These are phyloP conservation scores for Sideroxylon spinosum DNA, from an alignment of 179 eudicot genomes.

Conservation along the genomic window DNA sequence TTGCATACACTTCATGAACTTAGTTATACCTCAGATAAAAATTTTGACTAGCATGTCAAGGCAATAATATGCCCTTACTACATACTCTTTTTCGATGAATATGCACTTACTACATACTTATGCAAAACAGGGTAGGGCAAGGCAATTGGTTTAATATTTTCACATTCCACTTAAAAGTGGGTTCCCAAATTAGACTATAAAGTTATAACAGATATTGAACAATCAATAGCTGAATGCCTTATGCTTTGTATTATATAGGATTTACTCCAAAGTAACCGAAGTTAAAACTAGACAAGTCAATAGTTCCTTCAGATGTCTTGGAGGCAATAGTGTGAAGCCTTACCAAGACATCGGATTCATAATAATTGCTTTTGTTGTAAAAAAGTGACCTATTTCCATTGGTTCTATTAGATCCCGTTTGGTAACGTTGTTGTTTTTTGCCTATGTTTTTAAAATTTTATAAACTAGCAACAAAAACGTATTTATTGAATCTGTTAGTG, in stretches of 20 bases:
- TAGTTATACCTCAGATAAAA: neutral
- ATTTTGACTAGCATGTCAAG: neutral
- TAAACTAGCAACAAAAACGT: no score
- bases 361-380: neutral
- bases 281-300: neutral
- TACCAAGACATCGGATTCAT: neutral
- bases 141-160: neutral
- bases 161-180: neutral
- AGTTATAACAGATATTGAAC: neutral
- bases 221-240: neutral
- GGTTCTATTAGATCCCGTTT: no score
- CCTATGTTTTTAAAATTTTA: no score
- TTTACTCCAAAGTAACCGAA: neutral
- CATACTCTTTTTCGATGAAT: neutral
- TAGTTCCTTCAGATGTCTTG: neutral
- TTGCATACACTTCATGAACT: neutral
- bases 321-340: neutral
- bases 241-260: neutral
- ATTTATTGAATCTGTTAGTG: no score
- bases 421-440: no score
- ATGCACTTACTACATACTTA: neutral
- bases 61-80: neutral
- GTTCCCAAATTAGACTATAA: neutral
- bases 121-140: no score
- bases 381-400: neutral